Base-by-base conservation (phyloP, 176 grass and related monocot species). In the Aegilops speltoides region DNA sequence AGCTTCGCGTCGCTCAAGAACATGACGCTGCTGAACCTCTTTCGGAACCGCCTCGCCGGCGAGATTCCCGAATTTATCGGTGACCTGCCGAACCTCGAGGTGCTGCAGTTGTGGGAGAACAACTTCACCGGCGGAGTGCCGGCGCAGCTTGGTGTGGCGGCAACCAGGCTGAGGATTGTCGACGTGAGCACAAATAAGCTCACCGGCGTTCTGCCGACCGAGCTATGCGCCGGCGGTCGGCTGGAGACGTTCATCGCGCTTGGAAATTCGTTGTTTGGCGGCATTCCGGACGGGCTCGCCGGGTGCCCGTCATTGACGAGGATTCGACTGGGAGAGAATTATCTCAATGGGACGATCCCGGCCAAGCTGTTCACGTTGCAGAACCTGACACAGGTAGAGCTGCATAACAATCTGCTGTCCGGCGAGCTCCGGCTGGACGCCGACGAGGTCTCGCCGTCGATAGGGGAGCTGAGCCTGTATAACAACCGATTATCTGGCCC, bases 21-120 rank as follows among this genome's bases (percentile, higher is more conserved):
- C 79, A 26, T 98, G 63, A 98, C 93, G 6, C 86, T 98, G 84
- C 73, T 98, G 9, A 98, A 98, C 83, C 77, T 98, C 34, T 98
- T 98, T 80, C 87, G 95, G 13, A 98, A 98, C 64, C 86, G 81
- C 82, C 92, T 98, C 57, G 85, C 87, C 80, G 89, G 95, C 0
- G 86, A 87, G 65, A 95, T 98, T 78, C 95, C 95, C 3, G 85
- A 86, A 8, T 95, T 98, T 81, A 12, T 95, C 63, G 95, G 89
- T 7, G 88, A 93, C 6, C 36, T 98, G 73, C 93, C 91, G 36
- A 91, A n/a, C 68, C 87, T 98, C 68, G 95, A 98, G 80, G 95
- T 98, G 43, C 93, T 98, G 23, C 95, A 98, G 88, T 28, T 98
- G 50, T 98, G 95, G 95, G 95, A 98, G 79, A 98, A 98, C 85